Evolutionary conservation across 2,329 filamentous ascomycete genomes (phyloP).

Genomic region (Cladosporium oxysporum): DNA sequence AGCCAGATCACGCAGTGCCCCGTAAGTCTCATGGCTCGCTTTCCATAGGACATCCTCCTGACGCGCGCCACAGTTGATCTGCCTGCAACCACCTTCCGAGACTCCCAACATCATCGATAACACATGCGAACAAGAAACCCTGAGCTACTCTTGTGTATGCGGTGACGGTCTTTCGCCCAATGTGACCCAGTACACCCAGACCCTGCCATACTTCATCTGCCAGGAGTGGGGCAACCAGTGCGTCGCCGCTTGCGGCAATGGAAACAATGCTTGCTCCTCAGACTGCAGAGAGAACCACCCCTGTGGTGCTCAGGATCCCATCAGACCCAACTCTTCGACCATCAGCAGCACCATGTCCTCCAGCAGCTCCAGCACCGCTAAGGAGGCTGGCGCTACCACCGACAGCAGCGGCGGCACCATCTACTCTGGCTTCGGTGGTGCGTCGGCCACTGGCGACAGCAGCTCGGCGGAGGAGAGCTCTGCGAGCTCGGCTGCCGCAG

Average conservation of each 20-base stretch:
- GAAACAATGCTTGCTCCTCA: slow-evolving; percentile 60
- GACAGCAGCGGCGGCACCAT: slow-evolving; percentile 39
- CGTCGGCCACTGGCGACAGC: slow-evolving; percentile 19
- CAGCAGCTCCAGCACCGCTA: slow-evolving; percentile 37
- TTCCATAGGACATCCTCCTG: background rate
- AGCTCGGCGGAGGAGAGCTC: slow-evolving; percentile 3
- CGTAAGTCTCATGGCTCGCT: slow-evolving; percentile 32
- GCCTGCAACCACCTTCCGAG: slow-evolving; percentile 59
- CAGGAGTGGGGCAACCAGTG: slow-evolving; percentile 66
- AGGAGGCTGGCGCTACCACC: slow-evolving; percentile 35
- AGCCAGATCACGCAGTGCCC: slow-evolving; percentile 67
- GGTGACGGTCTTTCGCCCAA: slow-evolving; percentile 67
- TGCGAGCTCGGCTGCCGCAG: slow-evolving; percentile 21
- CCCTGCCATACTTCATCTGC: slow-evolving; percentile 77
- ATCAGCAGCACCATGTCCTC: slow-evolving; percentile 48
- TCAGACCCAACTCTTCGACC: slow-evolving; percentile 57
- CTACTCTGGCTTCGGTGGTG: slow-evolving; percentile 48
- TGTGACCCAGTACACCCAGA: slow-evolving; percentile 74
- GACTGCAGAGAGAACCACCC: slow-evolving; percentile 67
- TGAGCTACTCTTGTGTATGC: slow-evolving; percentile 75
- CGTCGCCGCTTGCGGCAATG: slow-evolving; percentile 55
- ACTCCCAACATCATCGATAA: slow-evolving; percentile 57
- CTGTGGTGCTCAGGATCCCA: slow-evolving; percentile 70
- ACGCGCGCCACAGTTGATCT: slow-evolving; percentile 51
- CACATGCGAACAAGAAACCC: slow-evolving; percentile 64